Percentiles rank a stretch among this genome's conserved stretches.
Evolutionary conservation across 2,329 filamentous ascomycete genomes (phyloP).

Genomic region (Epichloe festucae): DNA sequence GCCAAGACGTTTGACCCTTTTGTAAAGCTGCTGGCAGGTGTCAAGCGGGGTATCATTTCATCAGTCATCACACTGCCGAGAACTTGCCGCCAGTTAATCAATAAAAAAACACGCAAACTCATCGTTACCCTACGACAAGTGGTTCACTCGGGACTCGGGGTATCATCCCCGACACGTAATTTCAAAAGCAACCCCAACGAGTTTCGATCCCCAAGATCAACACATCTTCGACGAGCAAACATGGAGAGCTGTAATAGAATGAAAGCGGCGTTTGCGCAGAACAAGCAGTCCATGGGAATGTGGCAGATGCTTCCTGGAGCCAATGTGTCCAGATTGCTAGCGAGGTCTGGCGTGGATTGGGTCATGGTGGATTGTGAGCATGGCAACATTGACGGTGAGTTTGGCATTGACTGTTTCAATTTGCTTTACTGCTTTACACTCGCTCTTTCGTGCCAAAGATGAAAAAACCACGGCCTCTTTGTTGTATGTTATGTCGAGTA

Average conservation of each 20-base stretch:
- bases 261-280: constrained; percentile 34
- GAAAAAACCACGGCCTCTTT: too few species aligned
- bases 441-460: too few species aligned
- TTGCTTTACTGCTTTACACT: background rate
- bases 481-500: background rate
- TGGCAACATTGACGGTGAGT: constrained; percentile 34
- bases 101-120: too few species aligned
- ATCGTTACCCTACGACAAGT: too few species aligned
- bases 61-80: too few species aligned
- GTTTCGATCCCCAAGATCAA: background rate
- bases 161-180: background rate
- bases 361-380: constrained; percentile 47
- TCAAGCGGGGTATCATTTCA: too few species aligned
- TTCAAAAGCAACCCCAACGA: background rate
- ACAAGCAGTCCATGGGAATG: constrained; percentile 38
- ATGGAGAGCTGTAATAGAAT: constrained; percentile 36
- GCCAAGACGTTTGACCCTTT: too few species aligned
- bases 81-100: too few species aligned
- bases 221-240: background rate
- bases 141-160: too few species aligned
- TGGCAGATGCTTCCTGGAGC: constrained; percentile 53
- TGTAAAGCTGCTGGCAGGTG: too few species aligned
- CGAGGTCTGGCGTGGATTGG: constrained; percentile 51
- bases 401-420: background rate
- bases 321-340: constrained; percentile 46